These are phyloP conservation scores for Ophidiomyces ophidiicola DNA, from an alignment of 2,329 filamentous ascomycete species.

Conservation along the genomic window DNA sequence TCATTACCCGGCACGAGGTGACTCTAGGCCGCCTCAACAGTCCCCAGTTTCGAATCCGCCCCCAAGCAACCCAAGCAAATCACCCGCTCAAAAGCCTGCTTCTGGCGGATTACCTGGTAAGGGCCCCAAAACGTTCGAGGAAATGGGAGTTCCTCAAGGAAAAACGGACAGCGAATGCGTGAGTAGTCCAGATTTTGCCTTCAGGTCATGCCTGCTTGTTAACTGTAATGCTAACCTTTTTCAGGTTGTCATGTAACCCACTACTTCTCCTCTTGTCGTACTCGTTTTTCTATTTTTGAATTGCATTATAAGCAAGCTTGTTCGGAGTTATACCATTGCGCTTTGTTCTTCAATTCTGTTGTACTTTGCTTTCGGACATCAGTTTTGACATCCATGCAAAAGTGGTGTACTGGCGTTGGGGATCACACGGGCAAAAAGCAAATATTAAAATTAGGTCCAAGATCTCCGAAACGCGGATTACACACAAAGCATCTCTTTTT, in stretches of 20 bases:
- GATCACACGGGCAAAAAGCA: not conserved
- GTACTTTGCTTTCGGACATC: not conserved
- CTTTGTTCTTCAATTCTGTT: constrained; percentile 1
- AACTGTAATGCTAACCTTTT: constrained; percentile 6
- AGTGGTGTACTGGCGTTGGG: constrained; percentile 5
- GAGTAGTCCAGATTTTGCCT: constrained; percentile 28
- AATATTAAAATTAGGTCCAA: not conserved
- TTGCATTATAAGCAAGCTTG: constrained; percentile 5
- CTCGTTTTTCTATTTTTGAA: not conserved
- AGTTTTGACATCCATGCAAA: not conserved
- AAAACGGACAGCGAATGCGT: constrained; percentile 88
- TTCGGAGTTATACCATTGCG: constrained; percentile 1
- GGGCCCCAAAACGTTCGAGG: constrained; percentile 91
- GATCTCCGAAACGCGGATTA: not conserved
- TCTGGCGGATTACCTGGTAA: constrained; percentile 43
- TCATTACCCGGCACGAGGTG: constrained; percentile 12
- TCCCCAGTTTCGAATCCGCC: constrained; percentile 21
- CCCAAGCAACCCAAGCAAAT: constrained; percentile 12
- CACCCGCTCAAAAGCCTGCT: constrained; percentile 16
- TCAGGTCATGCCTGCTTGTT: not conserved
- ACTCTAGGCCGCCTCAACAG: constrained; percentile 13
- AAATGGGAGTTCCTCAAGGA: constrained; percentile 84
- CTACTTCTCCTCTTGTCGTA: not conserved
- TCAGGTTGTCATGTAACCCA: constrained; percentile 20
- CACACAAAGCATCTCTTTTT: not conserved